Conservation (phyloP, 768 basidiomycete species). For the Rubroboletus pulcherrimus region DNA sequence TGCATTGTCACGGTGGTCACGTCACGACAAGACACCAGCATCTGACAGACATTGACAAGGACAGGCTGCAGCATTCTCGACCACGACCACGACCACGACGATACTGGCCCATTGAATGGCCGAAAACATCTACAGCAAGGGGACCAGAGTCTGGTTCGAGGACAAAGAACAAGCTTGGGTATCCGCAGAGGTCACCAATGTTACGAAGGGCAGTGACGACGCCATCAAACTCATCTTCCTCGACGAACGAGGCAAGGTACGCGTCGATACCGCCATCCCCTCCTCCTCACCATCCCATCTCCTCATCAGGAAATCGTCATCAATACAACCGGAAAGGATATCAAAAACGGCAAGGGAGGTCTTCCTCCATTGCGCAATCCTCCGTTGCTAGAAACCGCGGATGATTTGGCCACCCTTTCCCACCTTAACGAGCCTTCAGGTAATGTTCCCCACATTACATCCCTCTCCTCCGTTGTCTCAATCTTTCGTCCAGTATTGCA, state of each 20-base stretch:
- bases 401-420: conserved; percentile 96
- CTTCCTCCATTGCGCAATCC: conserved; percentile 96
- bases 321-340: conserved; percentile 74
- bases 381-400: conserved; percentile 91
- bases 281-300: background rate
- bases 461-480: background rate
- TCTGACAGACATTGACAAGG: background rate
- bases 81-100: conserved; percentile 19
- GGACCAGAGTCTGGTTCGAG: conserved; percentile 88
- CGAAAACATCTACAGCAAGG: conserved; percentile 89
- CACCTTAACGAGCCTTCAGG: conserved; percentile 98
- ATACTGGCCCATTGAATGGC: conserved; percentile 65
- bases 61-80: conserved; percentile 8
- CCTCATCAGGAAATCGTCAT: conserved; percentile 65
- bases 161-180: conserved; percentile 96
- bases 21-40: conserved; percentile 13
- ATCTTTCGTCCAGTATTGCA: conserved; percentile 67
- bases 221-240: conserved; percentile 78
- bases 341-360: conserved; percentile 73
- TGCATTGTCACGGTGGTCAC: conserved; percentile 21
- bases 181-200: conserved; percentile 75
- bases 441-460: conserved; percentile 32
- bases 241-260: conserved; percentile 91
- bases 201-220: conserved; percentile 64
- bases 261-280: conserved; percentile 15